A percentile compares a stretch with the other conserved stretches of the same genome.
Evolutionary conservation across 495 filamentous ascomycete genomes (phyloP).

Genomic region (Lophium mytilinum): DNA sequence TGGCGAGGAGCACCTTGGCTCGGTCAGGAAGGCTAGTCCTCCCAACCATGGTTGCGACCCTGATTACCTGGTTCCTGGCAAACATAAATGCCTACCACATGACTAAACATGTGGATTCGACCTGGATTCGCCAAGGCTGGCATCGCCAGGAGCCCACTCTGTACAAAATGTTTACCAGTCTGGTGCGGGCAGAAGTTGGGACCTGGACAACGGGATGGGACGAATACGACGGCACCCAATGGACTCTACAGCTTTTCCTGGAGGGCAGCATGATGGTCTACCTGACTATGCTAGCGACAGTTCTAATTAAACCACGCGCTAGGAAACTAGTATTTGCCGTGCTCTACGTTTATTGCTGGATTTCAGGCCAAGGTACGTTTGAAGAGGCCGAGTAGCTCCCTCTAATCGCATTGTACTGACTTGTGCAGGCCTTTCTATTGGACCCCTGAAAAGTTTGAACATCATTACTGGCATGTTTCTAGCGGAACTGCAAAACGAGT

Average conservation of each 20-base stretch:
- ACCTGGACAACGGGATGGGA: conserved; percentile 28
- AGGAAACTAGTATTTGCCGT: conserved; percentile 16
- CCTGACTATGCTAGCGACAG: conserved; percentile 26
- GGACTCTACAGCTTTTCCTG: conserved; percentile 27
- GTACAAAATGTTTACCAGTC: conserved; percentile 18
- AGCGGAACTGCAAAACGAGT: conserved; percentile 26
- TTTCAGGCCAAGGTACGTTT: conserved; percentile 19
- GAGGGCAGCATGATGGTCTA: conserved; percentile 28
- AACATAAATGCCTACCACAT: conserved; percentile 26
- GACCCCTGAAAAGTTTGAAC: conserved; percentile 23
- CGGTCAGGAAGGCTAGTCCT: conserved; percentile 26
- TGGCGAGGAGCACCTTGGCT: conserved; percentile 21
- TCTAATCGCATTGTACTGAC: too few relatives aligned
- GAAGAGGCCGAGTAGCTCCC: too few relatives aligned
- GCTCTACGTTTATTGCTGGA: conserved; percentile 23
- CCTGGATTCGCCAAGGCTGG: conserved; percentile 28
- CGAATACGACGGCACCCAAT: conserved; percentile 29
- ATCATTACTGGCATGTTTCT: conserved; percentile 27
- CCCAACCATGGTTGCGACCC: conserved; percentile 23
- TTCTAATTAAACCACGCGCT: conserved; percentile 21
- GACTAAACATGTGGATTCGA: conserved; percentile 27
- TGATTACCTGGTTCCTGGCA: conserved; percentile 27
- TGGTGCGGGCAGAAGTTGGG: conserved; percentile 16
- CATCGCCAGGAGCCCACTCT: conserved; percentile 17
- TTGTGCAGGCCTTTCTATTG: conserved; percentile 10